Conservation (phyloP, 371 early-diverging fungal species). For the Mortierella sp. region DNA sequence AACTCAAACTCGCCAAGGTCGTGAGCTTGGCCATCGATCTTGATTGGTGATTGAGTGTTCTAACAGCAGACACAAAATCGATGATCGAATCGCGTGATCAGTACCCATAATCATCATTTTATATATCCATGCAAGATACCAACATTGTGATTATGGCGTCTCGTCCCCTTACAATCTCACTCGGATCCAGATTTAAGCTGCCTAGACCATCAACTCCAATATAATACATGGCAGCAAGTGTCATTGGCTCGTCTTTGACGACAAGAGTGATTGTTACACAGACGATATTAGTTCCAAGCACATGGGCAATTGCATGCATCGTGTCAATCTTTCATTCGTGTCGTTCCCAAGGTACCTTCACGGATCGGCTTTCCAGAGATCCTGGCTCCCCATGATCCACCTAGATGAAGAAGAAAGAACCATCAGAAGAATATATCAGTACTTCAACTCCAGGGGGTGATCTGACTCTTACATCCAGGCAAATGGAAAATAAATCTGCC, state of each 20-base stretch:
- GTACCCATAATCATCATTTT: too few relatives aligned
- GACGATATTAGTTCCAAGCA: too few relatives aligned
- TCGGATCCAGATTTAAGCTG: slow-evolving; percentile 62
- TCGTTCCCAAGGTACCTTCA: slow-evolving; percentile 30
- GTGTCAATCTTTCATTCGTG: not conserved
- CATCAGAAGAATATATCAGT: too few relatives aligned
- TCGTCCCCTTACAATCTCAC: slow-evolving; percentile 55
- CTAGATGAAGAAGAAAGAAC: slow-evolving; percentile 39
- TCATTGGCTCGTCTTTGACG: slow-evolving; percentile 44
- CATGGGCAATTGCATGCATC: not conserved
- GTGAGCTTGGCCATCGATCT: slow-evolving; percentile 17
- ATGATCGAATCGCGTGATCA: too few relatives aligned
- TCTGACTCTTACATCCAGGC: not conserved
- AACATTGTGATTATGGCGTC: too few relatives aligned
- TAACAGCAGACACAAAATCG: not conserved
- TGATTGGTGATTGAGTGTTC: slow-evolving; percentile 18
- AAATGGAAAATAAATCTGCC: not conserved
- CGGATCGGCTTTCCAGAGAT: slow-evolving; percentile 77
- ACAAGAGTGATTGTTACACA: not conserved
- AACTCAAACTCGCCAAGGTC: slow-evolving; percentile 45
- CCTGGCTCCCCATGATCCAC: slow-evolving; percentile 91
- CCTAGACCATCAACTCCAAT: slow-evolving; percentile 79
- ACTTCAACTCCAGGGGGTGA: too few relatives aligned
- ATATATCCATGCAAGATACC: too few relatives aligned
- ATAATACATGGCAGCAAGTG: slow-evolving; percentile 70